These are phyloP conservation scores for Vigna nakashimae DNA, from an alignment of 306 rosid genomes.

Conservation along the genomic window DNA sequence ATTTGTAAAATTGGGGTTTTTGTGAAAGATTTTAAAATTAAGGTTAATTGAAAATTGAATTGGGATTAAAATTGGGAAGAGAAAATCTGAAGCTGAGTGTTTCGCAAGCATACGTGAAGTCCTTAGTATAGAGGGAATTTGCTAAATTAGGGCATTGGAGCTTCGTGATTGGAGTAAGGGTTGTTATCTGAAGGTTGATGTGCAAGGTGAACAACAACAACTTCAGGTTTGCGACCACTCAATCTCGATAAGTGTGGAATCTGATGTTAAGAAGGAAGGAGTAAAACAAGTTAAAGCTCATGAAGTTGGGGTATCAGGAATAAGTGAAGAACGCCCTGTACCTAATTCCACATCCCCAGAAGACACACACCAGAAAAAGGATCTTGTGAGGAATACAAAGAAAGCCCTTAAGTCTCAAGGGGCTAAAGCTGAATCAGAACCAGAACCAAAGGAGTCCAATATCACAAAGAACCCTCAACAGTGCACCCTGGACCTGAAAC, in stretches of 20 bases:
- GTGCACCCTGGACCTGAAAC: background rate
- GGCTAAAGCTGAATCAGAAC: background rate
- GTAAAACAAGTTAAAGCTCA: background rate
- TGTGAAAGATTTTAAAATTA: too few species aligned
- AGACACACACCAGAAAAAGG: constrained; percentile 52
- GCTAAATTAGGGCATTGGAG: too few species aligned
- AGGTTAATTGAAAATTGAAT: too few species aligned
- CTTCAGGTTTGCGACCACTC: background rate
- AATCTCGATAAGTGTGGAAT: background rate
- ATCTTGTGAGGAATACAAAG: constrained; percentile 39
- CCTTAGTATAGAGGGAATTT: too few species aligned
- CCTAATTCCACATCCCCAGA: constrained; percentile 51
- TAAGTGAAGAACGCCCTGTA: constrained; percentile 10
- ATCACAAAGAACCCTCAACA: background rate
- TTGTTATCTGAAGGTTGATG: background rate
- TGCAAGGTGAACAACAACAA: background rate
- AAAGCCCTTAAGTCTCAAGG: constrained; percentile 42
- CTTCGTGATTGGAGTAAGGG: too few species aligned
- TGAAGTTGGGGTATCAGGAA: background rate
- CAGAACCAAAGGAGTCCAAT: background rate
- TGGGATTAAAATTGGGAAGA: too few species aligned
- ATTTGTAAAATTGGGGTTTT: too few species aligned
- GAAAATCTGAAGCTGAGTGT: too few species aligned
- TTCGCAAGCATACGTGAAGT: too few species aligned
- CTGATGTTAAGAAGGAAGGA: background rate